phyloP scores from a whole-genome alignment of 768 basidiomycete species.

The Amanita muscaria region DNA sequence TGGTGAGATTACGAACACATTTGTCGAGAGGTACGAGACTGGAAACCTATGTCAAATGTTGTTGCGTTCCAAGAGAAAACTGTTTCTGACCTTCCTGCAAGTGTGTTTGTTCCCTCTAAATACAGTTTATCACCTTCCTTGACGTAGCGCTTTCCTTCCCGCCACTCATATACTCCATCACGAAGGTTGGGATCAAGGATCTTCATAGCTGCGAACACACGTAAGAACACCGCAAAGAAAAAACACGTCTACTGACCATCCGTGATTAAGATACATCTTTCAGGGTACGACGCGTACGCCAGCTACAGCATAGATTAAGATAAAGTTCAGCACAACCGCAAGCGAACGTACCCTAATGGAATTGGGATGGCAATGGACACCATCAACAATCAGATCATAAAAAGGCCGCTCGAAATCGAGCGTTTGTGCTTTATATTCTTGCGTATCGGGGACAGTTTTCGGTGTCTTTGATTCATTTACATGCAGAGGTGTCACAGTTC shows the following conservation, averaged over 20 bases:
- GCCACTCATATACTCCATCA: constrained; percentile 85
- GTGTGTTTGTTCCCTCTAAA: constrained; percentile 77
- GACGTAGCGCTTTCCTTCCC: constrained; percentile 70
- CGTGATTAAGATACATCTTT: constrained; percentile 83
- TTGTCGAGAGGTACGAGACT: constrained; percentile 79
- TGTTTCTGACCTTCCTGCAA: constrained; percentile 70
- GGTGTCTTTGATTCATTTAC: constrained; percentile 27
- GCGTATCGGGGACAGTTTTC: constrained; percentile 32
- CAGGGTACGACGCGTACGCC: constrained; percentile 75
- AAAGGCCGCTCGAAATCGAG: constrained; percentile 63
- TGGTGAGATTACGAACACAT: constrained; percentile 78
- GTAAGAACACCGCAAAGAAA: neutral
- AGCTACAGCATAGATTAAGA: constrained; percentile 38
- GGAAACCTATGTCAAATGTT: constrained; percentile 5
- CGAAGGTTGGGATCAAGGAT: constrained; percentile 77
- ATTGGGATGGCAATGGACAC: constrained; percentile 86
- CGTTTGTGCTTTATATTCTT: constrained; percentile 19
- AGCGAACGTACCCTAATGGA: constrained; percentile 61
- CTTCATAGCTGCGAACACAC: constrained; percentile 53
- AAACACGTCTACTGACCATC: constrained; percentile 49
- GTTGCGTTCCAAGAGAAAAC: constrained; percentile 1
- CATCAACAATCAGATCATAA: constrained; percentile 87
- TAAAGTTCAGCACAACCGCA: neutral
- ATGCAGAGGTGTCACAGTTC: constrained; percentile 12
- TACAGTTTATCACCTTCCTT: constrained; percentile 78